A percentile compares a stretch with the other conserved stretches of the same genome.
phyloP scores from a whole-genome alignment of 148 eudicot species.

The Arctostaphylos glauca region DNA sequence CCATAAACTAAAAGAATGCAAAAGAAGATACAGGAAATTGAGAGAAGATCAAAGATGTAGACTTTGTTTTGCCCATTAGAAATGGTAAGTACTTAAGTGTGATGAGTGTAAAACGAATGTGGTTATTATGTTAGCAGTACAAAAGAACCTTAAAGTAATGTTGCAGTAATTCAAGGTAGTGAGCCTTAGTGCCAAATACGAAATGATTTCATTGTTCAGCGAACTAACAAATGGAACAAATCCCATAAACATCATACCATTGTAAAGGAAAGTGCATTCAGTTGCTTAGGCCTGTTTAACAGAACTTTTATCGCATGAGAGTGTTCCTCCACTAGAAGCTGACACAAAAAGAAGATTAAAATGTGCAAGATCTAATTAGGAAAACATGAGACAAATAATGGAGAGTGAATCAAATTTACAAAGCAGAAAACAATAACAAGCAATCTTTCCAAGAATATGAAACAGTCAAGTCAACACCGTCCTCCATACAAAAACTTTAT shows the following conservation, averaged over 20 bases:
- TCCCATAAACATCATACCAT: conserved; percentile 54
- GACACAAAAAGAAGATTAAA: conserved; percentile 14
- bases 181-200: background rate
- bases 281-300: conserved; percentile 84
- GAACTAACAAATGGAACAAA: background rate
- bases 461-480: background rate
- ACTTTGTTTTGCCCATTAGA: background rate
- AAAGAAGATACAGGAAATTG: conserved; percentile 10
- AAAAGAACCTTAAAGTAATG: background rate
- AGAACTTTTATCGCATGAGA: conserved; percentile 38
- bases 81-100: background rate
- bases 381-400: background rate
- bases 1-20: background rate
- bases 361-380: background rate
- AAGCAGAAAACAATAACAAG: background rate
- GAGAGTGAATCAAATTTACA: background rate
- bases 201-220: background rate
- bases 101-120: background rate
- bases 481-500: background rate
- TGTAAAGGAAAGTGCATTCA: conserved; percentile 70
- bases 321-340: conserved; percentile 71
- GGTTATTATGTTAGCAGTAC: background rate
- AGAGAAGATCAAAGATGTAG: background rate
- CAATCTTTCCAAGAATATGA: background rate
- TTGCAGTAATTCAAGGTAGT: background rate